These are phyloP conservation scores for Mucor racemosus DNA, from an alignment of 371 early-diverging fungal species.

Conservation along the genomic window DNA sequence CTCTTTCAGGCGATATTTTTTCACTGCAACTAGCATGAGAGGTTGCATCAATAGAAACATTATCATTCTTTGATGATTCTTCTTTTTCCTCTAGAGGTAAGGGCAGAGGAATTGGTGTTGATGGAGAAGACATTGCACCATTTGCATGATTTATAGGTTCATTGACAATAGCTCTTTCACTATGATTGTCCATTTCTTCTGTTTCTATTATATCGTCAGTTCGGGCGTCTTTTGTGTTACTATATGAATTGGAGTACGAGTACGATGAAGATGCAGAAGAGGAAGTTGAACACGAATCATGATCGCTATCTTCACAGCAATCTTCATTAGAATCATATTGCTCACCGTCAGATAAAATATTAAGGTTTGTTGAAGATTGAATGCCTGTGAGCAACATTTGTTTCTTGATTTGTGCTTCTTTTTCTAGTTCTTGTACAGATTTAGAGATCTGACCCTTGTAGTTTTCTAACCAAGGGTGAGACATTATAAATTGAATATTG, in stretches of 20 bases:
- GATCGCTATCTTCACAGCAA: constrained; percentile 7
- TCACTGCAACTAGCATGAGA: neutral
- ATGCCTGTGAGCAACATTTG: constrained; percentile 15
- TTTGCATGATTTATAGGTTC: constrained; percentile 38
- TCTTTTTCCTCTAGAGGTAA: neutral
- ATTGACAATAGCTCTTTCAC: constrained; percentile 59
- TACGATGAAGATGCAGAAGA: constrained; percentile 23
- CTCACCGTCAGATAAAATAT: neutral
- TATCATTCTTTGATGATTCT: neutral
- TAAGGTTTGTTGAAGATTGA: neutral
- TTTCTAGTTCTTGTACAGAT: constrained; percentile 29
- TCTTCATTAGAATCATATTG: constrained; percentile 1
- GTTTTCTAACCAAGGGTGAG: constrained; percentile 69
- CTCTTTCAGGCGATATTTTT: neutral
- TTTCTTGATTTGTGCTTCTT: constrained; percentile 18
- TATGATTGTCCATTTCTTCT: neutral
- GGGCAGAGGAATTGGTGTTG: constrained; percentile 8
- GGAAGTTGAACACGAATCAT: constrained; percentile 15
- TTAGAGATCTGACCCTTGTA: constrained; percentile 32
- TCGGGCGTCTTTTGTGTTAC: constrained; percentile 15
- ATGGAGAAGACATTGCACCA: neutral
- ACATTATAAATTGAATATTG: constrained; percentile 82
- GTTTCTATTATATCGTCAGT: neutral
- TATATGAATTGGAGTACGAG: constrained; percentile 19
- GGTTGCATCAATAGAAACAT: neutral